A percentile compares a stretch with the other conserved stretches of the same genome.
Evolutionary conservation across 371 early-diverging fungal genomes (phyloP).

Genomic region (Actinomucor elegans): DNA sequence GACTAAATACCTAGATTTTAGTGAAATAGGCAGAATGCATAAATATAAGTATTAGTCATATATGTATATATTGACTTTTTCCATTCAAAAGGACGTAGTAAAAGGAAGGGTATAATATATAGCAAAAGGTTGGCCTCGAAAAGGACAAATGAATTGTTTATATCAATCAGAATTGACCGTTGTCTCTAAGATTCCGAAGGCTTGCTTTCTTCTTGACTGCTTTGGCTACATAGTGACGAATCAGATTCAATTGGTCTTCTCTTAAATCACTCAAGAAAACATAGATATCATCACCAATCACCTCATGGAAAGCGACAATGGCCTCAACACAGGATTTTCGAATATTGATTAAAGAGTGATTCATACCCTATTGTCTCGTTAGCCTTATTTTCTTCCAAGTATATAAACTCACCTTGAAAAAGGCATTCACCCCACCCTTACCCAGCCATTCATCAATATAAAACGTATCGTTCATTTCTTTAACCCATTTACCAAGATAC

Average conservation of each 20-base stretch:
- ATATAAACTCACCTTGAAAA: conserved; percentile 31
- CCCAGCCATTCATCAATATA: conserved; percentile 45
- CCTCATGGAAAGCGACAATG: conserved; percentile 48
- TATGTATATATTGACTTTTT: background rate
- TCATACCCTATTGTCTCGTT: conserved; percentile 51
- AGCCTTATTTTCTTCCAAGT: too few species aligned
- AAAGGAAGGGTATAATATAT: conserved; percentile 4
- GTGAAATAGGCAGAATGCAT: too few species aligned
- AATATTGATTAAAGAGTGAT: conserved; percentile 39
- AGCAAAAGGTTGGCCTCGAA: conserved; percentile 1
- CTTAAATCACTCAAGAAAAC: conserved; percentile 38
- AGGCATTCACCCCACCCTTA: conserved; percentile 39
- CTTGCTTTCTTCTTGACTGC: conserved; percentile 41
- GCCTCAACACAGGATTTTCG: conserved; percentile 52
- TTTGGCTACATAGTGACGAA: conserved; percentile 46
- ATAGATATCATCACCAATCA: conserved; percentile 44
- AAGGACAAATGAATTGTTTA: conserved; percentile 19
- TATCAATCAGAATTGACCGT: conserved; percentile 18
- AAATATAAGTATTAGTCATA: too few species aligned
- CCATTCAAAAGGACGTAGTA: background rate
- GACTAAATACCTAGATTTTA: too few species aligned
- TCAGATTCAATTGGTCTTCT: conserved; percentile 43
- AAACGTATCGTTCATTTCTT: conserved; percentile 34
- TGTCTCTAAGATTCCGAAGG: conserved; percentile 35
- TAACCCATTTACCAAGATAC: conserved; percentile 44